phyloP scores from a whole-genome alignment of 192 early-diverging fungal species.

The Backusella luteola region DNA sequence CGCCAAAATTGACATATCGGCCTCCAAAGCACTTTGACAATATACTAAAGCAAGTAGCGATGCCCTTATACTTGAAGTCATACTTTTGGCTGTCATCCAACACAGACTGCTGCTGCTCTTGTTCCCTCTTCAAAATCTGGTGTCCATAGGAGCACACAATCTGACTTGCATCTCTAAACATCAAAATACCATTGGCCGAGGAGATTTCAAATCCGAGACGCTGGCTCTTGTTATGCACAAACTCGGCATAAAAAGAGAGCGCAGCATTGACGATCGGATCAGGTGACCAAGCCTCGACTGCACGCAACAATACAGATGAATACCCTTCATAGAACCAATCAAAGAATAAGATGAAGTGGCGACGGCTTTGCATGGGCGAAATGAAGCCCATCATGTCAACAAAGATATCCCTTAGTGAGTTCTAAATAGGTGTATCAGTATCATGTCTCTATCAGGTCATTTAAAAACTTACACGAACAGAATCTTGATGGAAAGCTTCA shows the following conservation, averaged over 20 bases:
- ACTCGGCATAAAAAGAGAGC: constrained; percentile 78
- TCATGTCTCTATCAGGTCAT: not conserved
- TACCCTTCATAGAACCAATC: constrained; percentile 83
- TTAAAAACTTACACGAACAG: constrained; percentile 39
- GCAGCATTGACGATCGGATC: constrained; percentile 67
- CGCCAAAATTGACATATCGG: constrained; percentile 89
- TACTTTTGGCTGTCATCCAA: constrained; percentile 20
- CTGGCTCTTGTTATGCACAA: constrained; percentile 78
- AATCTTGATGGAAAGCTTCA: constrained; percentile 51
- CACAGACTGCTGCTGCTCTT: not conserved
- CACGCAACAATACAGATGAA: constrained; percentile 60
- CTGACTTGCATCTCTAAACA: constrained; percentile 85
- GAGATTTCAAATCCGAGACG: constrained; percentile 83
- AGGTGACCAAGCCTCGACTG: constrained; percentile 63
- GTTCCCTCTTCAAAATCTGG: constrained; percentile 4
- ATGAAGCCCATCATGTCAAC: constrained; percentile 79
- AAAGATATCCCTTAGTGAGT: constrained; percentile 60
- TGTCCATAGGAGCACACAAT: constrained; percentile 54
- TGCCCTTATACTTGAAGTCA: constrained; percentile 65
- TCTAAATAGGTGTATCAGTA: constrained; percentile 28
- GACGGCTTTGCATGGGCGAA: constrained; percentile 56
- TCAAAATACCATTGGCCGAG: constrained; percentile 83
- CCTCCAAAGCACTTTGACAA: constrained; percentile 69
- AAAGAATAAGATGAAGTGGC: constrained; percentile 70
- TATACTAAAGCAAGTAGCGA: constrained; percentile 71